Percentiles rank a stretch among this genome's conserved stretches.
These are phyloP conservation scores for Stagonosporopsis chrysanthemi DNA, from an alignment of 2,329 filamentous ascomycete species.

Conservation along the genomic window DNA sequence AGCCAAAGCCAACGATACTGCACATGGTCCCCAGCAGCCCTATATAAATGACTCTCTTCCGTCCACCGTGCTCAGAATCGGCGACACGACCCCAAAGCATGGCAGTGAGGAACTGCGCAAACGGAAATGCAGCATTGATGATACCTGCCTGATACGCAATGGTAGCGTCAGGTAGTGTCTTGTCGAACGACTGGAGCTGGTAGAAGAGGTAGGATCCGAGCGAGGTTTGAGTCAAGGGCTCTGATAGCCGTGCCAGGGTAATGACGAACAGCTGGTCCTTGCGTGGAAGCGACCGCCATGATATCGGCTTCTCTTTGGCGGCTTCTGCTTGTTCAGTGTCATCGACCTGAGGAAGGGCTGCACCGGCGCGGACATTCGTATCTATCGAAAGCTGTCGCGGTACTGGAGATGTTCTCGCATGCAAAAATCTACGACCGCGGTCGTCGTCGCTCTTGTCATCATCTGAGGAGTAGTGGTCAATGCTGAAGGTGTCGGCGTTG, in stretches of 20 bases:
- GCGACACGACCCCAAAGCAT: conserved; percentile 80
- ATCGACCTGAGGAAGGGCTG: conserved; percentile 26
- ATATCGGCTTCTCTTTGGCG: conserved; percentile 59
- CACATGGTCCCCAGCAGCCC: conserved; percentile 75
- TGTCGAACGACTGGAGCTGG: conserved; percentile 81
- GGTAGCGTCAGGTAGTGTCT: conserved; percentile 62
- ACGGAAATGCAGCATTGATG: conserved; percentile 79
- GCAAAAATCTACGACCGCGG: neutral
- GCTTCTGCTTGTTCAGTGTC: conserved; percentile 35
- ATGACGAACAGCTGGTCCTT: conserved; percentile 81
- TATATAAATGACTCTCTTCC: conserved; percentile 80
- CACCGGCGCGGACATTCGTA: conserved; percentile 29
- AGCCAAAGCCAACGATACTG: conserved; percentile 73
- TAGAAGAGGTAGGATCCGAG: conserved; percentile 79
- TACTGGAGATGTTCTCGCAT: conserved; percentile 1
- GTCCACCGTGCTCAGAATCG: conserved; percentile 67
- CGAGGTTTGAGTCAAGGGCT: conserved; percentile 78
- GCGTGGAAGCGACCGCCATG: conserved; percentile 76
- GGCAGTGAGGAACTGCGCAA: conserved; percentile 81
- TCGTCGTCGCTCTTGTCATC: conserved; percentile 5
- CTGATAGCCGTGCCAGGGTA: conserved; percentile 78
- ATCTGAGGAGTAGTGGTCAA: neutral
- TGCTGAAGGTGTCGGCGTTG: neutral
- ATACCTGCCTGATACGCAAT: conserved; percentile 81
- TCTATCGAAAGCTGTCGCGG: conserved; percentile 29